Evolutionary conservation across 768 basidiomycete genomes (phyloP).

Genomic region (Tylopilus intermedius): DNA sequence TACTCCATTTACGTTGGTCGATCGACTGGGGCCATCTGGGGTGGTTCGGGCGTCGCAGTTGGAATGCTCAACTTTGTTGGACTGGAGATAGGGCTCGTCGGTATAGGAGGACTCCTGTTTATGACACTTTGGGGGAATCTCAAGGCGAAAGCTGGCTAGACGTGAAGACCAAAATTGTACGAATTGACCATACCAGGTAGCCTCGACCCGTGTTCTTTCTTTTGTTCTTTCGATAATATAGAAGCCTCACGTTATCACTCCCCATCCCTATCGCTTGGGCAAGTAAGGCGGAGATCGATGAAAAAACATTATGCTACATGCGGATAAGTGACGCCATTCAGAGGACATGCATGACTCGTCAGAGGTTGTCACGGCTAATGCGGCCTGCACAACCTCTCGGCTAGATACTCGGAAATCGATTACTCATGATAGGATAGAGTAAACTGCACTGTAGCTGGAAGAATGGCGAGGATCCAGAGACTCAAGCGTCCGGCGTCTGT

Average conservation of each 20-base stretch:
- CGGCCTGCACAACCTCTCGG: not conserved
- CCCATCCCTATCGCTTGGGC: not conserved
- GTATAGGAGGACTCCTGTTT: constrained; percentile 52
- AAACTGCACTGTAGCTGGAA: not conserved
- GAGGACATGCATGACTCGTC: not conserved
- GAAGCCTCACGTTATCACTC: not conserved
- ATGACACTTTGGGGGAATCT: constrained; percentile 55
- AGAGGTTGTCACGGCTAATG: too few relatives aligned
- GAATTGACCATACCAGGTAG: not conserved
- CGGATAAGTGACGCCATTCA: not conserved
- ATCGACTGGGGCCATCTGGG: constrained; percentile 62
- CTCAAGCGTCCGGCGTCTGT: not conserved
- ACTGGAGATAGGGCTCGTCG: constrained; percentile 56
- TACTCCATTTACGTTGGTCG: constrained; percentile 68
- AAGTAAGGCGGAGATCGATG: constrained; percentile 4
- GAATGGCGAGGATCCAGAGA: not conserved
- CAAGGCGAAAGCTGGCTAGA: constrained; percentile 58
- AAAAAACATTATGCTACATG: not conserved
- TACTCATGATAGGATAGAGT: not conserved
- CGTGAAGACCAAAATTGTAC: not conserved
- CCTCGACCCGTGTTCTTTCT: not conserved
- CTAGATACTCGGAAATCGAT: not conserved
- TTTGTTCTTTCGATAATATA: not conserved
- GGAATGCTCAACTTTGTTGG: constrained; percentile 61
- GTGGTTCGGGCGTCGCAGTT: constrained; percentile 48